Evolutionary conservation across 345 rosid species (phyloP), one percentile per base, ranked within the genome.

Genomic region (Camelina sativa): DNA sequence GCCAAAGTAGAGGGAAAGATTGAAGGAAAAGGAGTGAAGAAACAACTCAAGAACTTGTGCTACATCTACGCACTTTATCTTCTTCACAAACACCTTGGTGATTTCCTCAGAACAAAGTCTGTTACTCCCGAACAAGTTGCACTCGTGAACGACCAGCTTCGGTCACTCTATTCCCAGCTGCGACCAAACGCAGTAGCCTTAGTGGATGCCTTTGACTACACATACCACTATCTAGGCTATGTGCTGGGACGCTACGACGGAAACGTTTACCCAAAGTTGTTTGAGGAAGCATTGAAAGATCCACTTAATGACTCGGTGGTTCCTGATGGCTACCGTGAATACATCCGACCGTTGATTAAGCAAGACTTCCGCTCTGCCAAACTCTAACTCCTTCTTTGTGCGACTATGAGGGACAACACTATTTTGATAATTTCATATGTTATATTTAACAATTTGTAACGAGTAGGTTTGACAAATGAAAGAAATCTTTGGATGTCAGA

Each of bases 151-250:
- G 90, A 86, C 47, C 88, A 83, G 84, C 95, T 91, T 7, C 80
- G 89, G 69, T 86, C 84, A 15, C 71, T 88, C 32, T 88, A 88
- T 40, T 61, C 89, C 44, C 72, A 92, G 98, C 80, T 87, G 67
- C 99, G 99, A 43, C 98, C 97, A 17, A 92, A 96, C 66, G 99
- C 99, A 22, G 80, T 95, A 35, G 87, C 90, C 2, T 91, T 95
- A 4, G 97, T 92, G 6, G 99, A 95, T 58, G 87, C 98, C 13
- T 95, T 92, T 75, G 87, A 89, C 57, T 92, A 92, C 87, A 92
- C 99, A 0, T 96, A 95, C 84, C 97, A 92, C 81, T 89, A 63
- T 81, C 87, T 95, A n/a, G 82, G 86, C 35, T 95, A 98, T 2
- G 67, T 84, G 52, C 96, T 95, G 5, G 98, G 98, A 4, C 81